Evolutionary conservation across 2,329 filamentous ascomycete genomes (phyloP).

Genomic region (Calonectria pauciramosa): DNA sequence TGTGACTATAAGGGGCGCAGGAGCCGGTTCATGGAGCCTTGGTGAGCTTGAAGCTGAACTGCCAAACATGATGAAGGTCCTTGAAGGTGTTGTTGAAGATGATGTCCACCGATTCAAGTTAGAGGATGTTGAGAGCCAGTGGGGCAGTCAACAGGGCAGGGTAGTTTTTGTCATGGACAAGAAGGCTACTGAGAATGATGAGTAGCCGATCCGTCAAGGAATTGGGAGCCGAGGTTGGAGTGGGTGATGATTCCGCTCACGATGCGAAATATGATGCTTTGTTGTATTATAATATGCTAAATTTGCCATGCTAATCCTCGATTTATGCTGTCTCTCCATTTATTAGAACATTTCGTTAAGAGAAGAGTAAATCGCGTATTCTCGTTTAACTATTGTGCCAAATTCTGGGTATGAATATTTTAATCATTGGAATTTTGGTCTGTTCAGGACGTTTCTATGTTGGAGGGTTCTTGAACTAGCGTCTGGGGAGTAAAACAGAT

Average conservation of each 20-base stretch:
- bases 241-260: neutral
- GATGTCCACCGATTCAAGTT: constrained; percentile 37
- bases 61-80: constrained; percentile 38
- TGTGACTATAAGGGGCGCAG: constrained; percentile 61
- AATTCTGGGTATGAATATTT: too few species aligned
- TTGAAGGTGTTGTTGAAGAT: constrained; percentile 37
- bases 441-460: too few species aligned
- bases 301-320: too few species aligned
- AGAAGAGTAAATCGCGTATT: too few species aligned
- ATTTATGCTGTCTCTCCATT: too few species aligned
- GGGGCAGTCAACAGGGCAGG: constrained; percentile 37
- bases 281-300: too few species aligned
- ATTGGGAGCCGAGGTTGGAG: neutral
- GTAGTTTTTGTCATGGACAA: constrained; percentile 46
- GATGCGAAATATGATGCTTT: neutral
- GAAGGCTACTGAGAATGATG: neutral
- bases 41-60: constrained; percentile 40
- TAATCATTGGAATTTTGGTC: too few species aligned
- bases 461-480: too few species aligned
- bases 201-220: neutral
- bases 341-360: too few species aligned
- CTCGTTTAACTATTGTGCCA: too few species aligned
- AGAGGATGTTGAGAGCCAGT: constrained; percentile 43
- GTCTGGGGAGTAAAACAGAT: too few species aligned
- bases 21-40: constrained; percentile 58